Conservation (phyloP, 805 yeast genomes). For the Candida methanosorbosa region DNA sequence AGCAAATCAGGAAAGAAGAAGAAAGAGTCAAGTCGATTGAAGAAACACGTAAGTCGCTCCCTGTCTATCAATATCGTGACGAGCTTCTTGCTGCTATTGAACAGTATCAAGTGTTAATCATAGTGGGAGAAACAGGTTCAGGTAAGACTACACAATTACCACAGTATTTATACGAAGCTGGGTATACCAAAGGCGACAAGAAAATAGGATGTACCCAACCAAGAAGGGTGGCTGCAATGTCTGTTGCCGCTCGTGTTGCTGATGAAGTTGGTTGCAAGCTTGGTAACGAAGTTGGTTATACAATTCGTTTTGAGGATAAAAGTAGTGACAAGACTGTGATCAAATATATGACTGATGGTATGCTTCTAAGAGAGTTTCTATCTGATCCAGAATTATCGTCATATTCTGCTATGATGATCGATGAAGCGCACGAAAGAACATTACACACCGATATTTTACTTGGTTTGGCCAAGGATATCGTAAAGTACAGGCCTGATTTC, state of each 20-base stretch:
- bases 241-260: conserved; percentile 86
- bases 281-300: conserved; percentile 88
- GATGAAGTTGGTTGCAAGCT: conserved; percentile 74
- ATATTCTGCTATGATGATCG: conserved; percentile 84
- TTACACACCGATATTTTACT: conserved; percentile 79
- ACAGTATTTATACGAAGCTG: conserved; percentile 77
- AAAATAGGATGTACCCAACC: conserved; percentile 89
- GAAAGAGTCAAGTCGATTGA: conserved; percentile 28
- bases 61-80: conserved; percentile 60
- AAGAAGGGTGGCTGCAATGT: conserved; percentile 88
- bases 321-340: conserved; percentile 57
- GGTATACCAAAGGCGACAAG: conserved; percentile 49
- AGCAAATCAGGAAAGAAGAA: conserved; percentile 26
- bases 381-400: conserved; percentile 59
- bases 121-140: conserved; percentile 94
- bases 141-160: conserved; percentile 95
- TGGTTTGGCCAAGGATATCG: conserved; percentile 70
- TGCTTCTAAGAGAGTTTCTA: conserved; percentile 78
- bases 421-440: conserved; percentile 96
- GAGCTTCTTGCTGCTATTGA: conserved; percentile 52
- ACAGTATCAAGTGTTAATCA: conserved; percentile 64
- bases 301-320: conserved; percentile 79
- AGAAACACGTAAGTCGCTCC: conserved; percentile 56
- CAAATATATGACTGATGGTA: conserved; percentile 95
- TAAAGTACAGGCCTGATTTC: conserved; percentile 56